Evolutionary conservation across 2,329 filamentous ascomycete species (phyloP).

Genomic region (Fusarium citri): DNA sequence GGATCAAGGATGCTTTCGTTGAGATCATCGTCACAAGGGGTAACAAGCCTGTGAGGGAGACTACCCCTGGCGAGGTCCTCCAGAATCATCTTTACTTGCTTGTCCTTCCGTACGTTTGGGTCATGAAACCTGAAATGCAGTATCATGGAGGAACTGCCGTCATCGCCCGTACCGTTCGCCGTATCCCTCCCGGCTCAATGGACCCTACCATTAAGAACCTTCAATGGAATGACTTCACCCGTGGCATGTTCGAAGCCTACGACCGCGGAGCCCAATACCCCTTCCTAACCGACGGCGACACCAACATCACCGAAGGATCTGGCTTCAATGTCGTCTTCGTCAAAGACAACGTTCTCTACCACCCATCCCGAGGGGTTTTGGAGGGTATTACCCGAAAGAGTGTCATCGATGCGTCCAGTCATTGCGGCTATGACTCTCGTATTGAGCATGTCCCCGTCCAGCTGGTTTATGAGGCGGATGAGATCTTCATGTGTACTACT

Average conservation of each 20-base stretch:
- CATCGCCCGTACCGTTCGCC: constrained; percentile 58
- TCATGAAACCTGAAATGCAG: constrained; percentile 60
- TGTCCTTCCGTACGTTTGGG: constrained; percentile 61
- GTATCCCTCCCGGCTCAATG: constrained; percentile 58
- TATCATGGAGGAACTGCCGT: constrained; percentile 55
- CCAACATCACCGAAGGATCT: constrained; percentile 61
- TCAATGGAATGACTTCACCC: constrained; percentile 62
- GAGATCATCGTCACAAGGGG: constrained; percentile 64
- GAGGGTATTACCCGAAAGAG: constrained; percentile 62
- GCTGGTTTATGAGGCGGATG: constrained; percentile 56
- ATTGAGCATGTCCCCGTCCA: constrained; percentile 15
- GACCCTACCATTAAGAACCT: constrained; percentile 65
- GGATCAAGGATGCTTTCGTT: constrained; percentile 62
- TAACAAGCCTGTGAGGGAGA: constrained; percentile 54
- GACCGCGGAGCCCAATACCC: constrained; percentile 61
- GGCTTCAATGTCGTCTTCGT: constrained; percentile 62
- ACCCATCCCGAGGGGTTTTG: constrained; percentile 60
- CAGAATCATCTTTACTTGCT: constrained; percentile 62
- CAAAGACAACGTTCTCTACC: constrained; percentile 59
- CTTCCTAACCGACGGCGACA: constrained; percentile 63
- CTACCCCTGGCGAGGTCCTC: constrained; percentile 50
- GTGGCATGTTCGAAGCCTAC: constrained; percentile 58
- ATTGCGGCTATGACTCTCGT: constrained; percentile 50
- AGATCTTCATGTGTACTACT: constrained; percentile 65
- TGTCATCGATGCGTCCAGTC: constrained; percentile 57